Evolutionary conservation across 768 basidiomycete genomes (phyloP), one percentile per base, ranked within the genome.

Genomic region (Suillus decipiens): DNA sequence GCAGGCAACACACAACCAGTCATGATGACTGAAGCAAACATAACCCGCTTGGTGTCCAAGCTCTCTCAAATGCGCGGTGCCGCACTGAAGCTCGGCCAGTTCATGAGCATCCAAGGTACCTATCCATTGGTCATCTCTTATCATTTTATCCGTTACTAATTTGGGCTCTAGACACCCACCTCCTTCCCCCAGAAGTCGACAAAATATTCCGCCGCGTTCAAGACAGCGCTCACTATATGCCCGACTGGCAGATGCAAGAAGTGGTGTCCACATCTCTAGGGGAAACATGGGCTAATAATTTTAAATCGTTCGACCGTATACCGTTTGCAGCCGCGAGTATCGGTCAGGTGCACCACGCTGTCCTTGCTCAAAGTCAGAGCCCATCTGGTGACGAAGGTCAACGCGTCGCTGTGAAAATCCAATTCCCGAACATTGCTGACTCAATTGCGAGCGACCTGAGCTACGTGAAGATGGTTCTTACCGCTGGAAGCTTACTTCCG

Each of bases 181-280:
- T 92, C 42, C 80, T 99, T 2, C 93, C 96, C 0, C 85, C 90
- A 0, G 94, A 96, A 66, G 76, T 98, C 3, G 95, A 98, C 70
- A 83, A 85, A 60, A 90, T 99, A 36, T 88, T 99, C 68, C 85
- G 94, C 58, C 81, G 90, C 34, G 96, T 99, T 0, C 96, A 99
- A 72, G 93, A 96, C 67, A 88, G 90, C 68, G 96, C 96, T 1
- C 94, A 99, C 75, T 98, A 98, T 73, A 99, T 99, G 96, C 96
- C 96, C 0, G 90, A 96, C 68, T 96, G 92, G 91, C 96, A 99
- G 73, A 91, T 98, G 88, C 92, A 96, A 84, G 70, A 86, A 90
- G 95, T 95, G 36, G 82, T 99, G 77, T 72, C 69, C 1, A 70
- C 79, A n/a, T 84, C 94, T 8, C 82, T 97, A 7, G 95, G 95